Evolutionary conservation across 192 early-diverging fungal genomes (phyloP), one percentile per base, ranked within the genome.

Genomic region (Coemansia sp.): DNA sequence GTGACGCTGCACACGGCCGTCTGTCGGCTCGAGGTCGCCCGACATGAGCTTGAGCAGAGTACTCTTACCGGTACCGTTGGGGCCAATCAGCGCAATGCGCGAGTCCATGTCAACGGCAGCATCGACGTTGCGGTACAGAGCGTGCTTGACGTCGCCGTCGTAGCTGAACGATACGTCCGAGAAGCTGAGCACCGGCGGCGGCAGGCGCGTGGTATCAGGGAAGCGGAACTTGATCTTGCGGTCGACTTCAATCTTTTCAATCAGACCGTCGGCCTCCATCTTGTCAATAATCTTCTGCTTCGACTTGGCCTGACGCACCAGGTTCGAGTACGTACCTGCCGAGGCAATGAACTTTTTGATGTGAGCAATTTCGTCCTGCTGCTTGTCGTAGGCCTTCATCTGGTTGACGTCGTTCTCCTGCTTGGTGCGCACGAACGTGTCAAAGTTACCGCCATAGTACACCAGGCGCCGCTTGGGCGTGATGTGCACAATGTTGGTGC

Each of bases 201-300:
- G 97, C 50, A 99, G 86, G 69, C 90, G 92, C 41, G 85, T 89
- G 51, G 89, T 85, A 66, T 90, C 85, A 45, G 89, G 87, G 85
- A 99, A 99, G 66, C 82, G 80, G 83, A 99, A 97, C 66, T 88
- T 87, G 85, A 94, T 93, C 62, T 86, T 65, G 54, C 75, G 82
- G 52, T 83, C 84, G 51, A 81, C 76, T 61, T 93, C 89, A 47
- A 97, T 93, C 84, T 96, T 94, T 68, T 99, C 97, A 53, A 99
- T 88, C 56, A 99, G 83, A 68, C 97, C 97, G 64, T 89, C 97
- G 63, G 95, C 97, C 83, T 95, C 93, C 97, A 99, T 99, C 85
- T 99, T 99, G 85, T 99, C 97, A 48, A 99, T 89, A 78, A 97
- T 99, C 91, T 99, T 99, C 74, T 97, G 97, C 77, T 94, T 92